Percentiles rank a stretch among this genome's conserved stretches.
phyloP scores from a whole-genome alignment of 2,329 filamentous ascomycete species.

The Fusarium decemcellulare region DNA sequence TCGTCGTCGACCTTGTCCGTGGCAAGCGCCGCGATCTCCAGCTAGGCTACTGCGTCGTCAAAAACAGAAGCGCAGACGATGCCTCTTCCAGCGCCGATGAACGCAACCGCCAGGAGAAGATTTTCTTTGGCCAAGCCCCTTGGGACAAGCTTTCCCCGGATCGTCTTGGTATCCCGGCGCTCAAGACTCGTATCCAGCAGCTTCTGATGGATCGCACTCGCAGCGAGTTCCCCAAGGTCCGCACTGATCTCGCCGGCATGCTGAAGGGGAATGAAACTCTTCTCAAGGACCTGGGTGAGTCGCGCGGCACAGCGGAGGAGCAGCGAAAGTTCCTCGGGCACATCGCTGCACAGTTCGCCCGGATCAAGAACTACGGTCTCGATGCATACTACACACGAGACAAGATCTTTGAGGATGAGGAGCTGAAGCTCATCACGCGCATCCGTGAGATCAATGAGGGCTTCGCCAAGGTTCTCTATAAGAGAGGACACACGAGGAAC shows the following conservation, averaged over 20 bases:
- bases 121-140: slow-evolving; percentile 54
- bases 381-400: slow-evolving; percentile 54
- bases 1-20: slow-evolving; percentile 57
- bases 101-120: slow-evolving; percentile 51
- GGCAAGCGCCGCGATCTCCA: slow-evolving; percentile 58
- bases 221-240: slow-evolving; percentile 54
- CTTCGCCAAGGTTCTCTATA: slow-evolving; percentile 50
- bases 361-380: slow-evolving; percentile 48
- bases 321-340: slow-evolving; percentile 55
- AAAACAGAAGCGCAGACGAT: slow-evolving; percentile 63
- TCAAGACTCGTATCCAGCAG: slow-evolving; percentile 53
- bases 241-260: slow-evolving; percentile 44
- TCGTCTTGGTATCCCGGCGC: slow-evolving; percentile 51
- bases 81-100: slow-evolving; percentile 47
- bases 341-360: slow-evolving; percentile 50
- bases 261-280: slow-evolving; percentile 24
- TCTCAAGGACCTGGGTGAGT: slow-evolving; percentile 50
- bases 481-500: slow-evolving; percentile 38
- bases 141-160: slow-evolving; percentile 53
- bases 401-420: slow-evolving; percentile 44
- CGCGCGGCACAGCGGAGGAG: slow-evolving; percentile 43
- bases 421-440: slow-evolving; percentile 55
- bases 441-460: slow-evolving; percentile 55
- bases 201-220: slow-evolving; percentile 60
- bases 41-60: slow-evolving; percentile 65